Percentiles rank a stretch among this genome's conserved stretches.
These are phyloP conservation scores for Pterulicium gracile DNA, from an alignment of 1,284 basidiomycete genomes.

Conservation along the genomic window DNA sequence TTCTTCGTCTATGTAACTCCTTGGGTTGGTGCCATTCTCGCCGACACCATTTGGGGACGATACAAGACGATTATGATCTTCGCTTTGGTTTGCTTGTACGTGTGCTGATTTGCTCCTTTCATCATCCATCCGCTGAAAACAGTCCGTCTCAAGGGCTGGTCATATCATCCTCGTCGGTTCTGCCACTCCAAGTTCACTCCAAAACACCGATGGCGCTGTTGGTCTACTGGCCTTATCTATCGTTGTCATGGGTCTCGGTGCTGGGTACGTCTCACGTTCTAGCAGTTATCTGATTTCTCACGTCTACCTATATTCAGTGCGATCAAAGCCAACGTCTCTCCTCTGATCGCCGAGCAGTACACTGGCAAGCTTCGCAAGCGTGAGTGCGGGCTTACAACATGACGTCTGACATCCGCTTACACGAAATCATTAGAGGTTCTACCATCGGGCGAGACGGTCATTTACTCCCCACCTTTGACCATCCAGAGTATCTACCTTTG, in stretches of 20 bases:
- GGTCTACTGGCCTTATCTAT: conserved; percentile 28
- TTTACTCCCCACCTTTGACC: conserved; percentile 51
- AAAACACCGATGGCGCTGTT: conserved; percentile 20
- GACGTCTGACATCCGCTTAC: neutral
- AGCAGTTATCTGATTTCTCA: neutral
- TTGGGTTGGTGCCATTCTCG: conserved; percentile 37
- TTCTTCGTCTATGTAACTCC: conserved; percentile 40
- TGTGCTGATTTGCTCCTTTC: conserved; percentile 7
- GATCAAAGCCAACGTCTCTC: conserved; percentile 50
- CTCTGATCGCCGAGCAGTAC: conserved; percentile 51
- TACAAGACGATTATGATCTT: conserved; percentile 51
- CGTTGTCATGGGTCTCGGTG: conserved; percentile 33
- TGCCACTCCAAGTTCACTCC: conserved; percentile 24
- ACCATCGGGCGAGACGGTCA: conserved; percentile 46
- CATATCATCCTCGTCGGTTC: conserved; percentile 33
- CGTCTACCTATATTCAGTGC: conserved; percentile 9
- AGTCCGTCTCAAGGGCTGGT: conserved; percentile 18
- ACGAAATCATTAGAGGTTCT: conserved; percentile 23
- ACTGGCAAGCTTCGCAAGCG: conserved; percentile 32
- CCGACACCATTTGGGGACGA: conserved; percentile 46
- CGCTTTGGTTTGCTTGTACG: conserved; percentile 28
- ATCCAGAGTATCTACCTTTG: conserved; percentile 36
- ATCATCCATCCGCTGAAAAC: neutral
- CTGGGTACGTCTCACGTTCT: conserved; percentile 13
- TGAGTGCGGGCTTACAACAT: conserved; percentile 8